Evolutionary conservation across 2,329 filamentous ascomycete genomes (phyloP), one percentile per base, ranked within the genome.

Genomic region (Aspergillus awamori): DNA sequence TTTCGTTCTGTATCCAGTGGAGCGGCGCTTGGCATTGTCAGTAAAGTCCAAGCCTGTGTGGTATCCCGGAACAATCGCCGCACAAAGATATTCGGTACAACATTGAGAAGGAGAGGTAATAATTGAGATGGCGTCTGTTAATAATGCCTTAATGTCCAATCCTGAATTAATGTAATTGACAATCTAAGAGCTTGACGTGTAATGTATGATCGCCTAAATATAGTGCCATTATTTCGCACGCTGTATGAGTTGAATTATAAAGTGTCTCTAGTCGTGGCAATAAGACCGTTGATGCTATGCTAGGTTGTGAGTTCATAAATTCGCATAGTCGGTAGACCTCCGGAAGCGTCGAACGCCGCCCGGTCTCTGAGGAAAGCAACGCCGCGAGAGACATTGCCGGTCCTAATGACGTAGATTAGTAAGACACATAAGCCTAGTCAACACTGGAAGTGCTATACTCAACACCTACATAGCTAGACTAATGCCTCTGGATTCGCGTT

Each of bases 161-260:
- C 33, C 20, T 39, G 36, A 17, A 58, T 11, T 41, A 43, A 58
- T 43, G 56, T 51, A 36, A 41, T 51, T 33, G 47, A 51, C 47
- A 51, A 51, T 45, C 5, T 45, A 30, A 13, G 33, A 36, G 13
- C 11, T 30, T 17, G n/a, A 30, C 7, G 47, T 17, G 26, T 30
- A 17, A 30, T 28, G 24, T 51, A 24, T 26, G 7, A 49, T 15
- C 8, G 26, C 8, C 24, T 8, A 5, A 30, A 17, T n/a, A 51
- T 11, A 33, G 11, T 33, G 26, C 26, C 26, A 17, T 11, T 30
- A 17, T 51, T 5, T 51, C 6, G 4, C 20, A 10, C 10, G 39
- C 5, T 45, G 41, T 22, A 15, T 20, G 15, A 8, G 13, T 24
- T 6, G 20, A n/a, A 7, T 4, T 11, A 8, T 45, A 7, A 15